These are phyloP conservation scores for Kodamaea derodonti DNA, from an alignment of 1,139 yeast genomes.

Conservation along the genomic window DNA sequence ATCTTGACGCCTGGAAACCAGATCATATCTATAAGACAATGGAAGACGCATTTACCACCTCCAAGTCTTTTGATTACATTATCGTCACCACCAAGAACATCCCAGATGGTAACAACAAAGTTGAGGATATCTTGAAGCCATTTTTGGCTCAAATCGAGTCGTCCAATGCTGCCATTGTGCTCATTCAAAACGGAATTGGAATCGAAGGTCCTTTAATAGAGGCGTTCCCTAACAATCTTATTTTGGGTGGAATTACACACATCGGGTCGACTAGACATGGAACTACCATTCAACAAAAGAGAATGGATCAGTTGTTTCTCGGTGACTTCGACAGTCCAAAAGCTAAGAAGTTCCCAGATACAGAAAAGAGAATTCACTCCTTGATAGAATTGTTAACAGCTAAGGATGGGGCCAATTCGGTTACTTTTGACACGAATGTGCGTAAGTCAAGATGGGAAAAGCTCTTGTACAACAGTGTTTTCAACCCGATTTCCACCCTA, in stretches of 20 bases:
- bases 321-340: conserved; percentile 44
- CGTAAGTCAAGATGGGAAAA: conserved; percentile 66
- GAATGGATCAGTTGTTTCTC: conserved; percentile 48
- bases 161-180: conserved; percentile 13
- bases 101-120: conserved; percentile 55
- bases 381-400: conserved; percentile 50
- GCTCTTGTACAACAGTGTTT: conserved; percentile 64
- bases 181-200: conserved; percentile 68
- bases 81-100: conserved; percentile 69
- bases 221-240: conserved; percentile 54
- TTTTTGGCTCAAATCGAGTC: conserved; percentile 36
- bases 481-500: conserved; percentile 58
- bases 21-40: conserved; percentile 38
- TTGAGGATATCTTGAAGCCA: conserved; percentile 58
- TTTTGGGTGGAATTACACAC: conserved; percentile 66
- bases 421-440: conserved; percentile 44
- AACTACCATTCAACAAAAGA: conserved; percentile 50
- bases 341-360: conserved; percentile 14
- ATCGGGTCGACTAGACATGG: conserved; percentile 60
- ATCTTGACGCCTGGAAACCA: conserved; percentile 54
- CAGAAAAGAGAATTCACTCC: conserved; percentile 25
- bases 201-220: conserved; percentile 60
- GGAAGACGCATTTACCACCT: conserved; percentile 36
- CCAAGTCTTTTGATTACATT: conserved; percentile 61
- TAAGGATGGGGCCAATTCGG: conserved; percentile 34